These are phyloP conservation scores for Tetrahymena elliotti DNA, from an alignment of 73 alveolate species.

Conservation along the genomic window DNA sequence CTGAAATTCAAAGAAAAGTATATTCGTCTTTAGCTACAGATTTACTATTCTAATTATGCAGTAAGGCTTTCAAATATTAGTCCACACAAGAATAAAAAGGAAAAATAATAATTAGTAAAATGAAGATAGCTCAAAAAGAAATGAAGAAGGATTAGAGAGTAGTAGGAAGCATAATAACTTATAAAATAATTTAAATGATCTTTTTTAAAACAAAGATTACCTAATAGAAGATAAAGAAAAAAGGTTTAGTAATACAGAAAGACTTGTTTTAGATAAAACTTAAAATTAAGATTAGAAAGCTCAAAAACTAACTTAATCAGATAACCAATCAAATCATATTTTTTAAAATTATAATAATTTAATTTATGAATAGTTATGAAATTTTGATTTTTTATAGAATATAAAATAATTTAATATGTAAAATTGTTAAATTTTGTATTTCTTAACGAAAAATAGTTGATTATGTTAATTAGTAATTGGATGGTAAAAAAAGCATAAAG, in stretches of 20 bases:
- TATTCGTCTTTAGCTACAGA: neutral
- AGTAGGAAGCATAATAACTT: neutral
- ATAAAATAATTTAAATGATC: neutral
- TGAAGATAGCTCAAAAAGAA: neutral
- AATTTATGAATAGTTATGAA: too few species aligned
- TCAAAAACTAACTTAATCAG: too few species aligned
- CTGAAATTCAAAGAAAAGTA: neutral
- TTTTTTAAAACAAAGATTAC: neutral
- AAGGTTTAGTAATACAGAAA: neutral
- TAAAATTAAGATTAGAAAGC: neutral
- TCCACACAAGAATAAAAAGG: neutral
- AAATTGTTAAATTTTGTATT: too few species aligned
- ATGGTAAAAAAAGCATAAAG: neutral
- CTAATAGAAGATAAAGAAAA: neutral
- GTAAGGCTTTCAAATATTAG: neutral
- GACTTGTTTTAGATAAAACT: neutral
- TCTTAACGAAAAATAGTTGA: neutral
- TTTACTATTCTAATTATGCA: neutral
- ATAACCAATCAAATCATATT: too few species aligned
- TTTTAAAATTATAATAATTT: too few species aligned
- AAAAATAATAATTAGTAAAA: too few species aligned
- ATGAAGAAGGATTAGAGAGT: neutral
- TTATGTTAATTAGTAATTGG: neutral
- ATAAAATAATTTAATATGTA: too few species aligned
- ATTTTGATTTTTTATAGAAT: too few species aligned